Evolutionary conservation across 257 asterid species (phyloP).

Genomic region (Jacaranda copaia): DNA sequence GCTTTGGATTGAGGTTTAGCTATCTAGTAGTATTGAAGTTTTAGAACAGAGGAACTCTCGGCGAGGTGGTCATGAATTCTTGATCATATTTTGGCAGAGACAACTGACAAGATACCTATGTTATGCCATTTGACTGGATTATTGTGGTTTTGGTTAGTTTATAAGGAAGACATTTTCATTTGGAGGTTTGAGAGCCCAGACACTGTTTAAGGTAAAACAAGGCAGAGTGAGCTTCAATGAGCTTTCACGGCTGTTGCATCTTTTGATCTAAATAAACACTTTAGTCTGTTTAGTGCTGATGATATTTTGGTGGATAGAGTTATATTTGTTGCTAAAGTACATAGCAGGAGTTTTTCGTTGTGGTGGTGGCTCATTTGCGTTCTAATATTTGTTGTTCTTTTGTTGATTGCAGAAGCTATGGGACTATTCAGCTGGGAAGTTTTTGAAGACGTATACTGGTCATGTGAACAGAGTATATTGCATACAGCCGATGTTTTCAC

Average conservation of each 20-base stretch:
- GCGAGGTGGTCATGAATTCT: background rate
- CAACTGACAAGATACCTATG: background rate
- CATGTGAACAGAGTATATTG: conserved; percentile 78
- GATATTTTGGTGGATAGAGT: conserved; percentile 3
- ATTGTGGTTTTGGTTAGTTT: background rate
- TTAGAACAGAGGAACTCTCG: background rate
- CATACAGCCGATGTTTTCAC: conserved; percentile 75
- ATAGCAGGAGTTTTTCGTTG: too few relatives aligned
- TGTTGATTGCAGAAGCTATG: conserved; percentile 73
- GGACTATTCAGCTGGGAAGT: conserved; percentile 74
- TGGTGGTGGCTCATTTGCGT: background rate
- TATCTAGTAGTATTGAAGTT: background rate
- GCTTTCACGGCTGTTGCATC: background rate
- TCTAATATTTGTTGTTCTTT: conserved; percentile 6
- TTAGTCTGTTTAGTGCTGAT: background rate
- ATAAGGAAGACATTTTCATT: background rate
- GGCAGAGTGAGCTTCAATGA: background rate
- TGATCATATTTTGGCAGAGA: too few relatives aligned
- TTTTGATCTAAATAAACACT: background rate
- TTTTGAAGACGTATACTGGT: conserved; percentile 65
- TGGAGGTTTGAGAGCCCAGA: background rate
- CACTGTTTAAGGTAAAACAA: background rate
- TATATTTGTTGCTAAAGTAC: conserved; percentile 16
- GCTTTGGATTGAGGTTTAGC: background rate
- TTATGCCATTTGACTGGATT: background rate